A percentile compares a stretch with the other conserved stretches of the same genome.
Evolutionary conservation across 2,329 filamentous ascomycete genomes (phyloP).

Genomic region (Penicillium sp.): DNA sequence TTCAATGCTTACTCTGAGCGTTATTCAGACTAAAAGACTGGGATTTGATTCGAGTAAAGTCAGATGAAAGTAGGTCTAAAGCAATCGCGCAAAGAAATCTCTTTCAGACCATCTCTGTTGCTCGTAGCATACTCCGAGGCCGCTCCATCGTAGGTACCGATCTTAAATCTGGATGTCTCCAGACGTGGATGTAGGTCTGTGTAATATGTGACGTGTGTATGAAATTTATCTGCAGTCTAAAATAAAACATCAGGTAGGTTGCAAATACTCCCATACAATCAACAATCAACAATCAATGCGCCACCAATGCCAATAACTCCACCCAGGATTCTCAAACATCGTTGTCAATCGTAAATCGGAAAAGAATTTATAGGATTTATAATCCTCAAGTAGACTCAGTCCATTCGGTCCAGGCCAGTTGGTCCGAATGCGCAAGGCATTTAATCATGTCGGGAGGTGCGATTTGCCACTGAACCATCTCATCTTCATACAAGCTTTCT

Average conservation of each 20-base stretch:
- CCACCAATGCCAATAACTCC: background rate
- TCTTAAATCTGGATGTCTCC: background rate
- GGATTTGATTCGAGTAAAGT: too few species aligned
- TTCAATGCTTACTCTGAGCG: too few species aligned
- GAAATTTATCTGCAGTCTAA: background rate
- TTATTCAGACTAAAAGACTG: too few species aligned
- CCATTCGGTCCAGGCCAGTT: slow-evolving; percentile 8
- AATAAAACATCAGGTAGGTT: background rate
- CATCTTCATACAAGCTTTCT: slow-evolving; percentile 2
- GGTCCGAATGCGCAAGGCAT: slow-evolving; percentile 14
- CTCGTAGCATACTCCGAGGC: too few species aligned
- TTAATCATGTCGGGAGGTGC: slow-evolving; percentile 24
- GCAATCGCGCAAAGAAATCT: too few species aligned
- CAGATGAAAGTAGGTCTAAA: too few species aligned
- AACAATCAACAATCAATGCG: background rate
- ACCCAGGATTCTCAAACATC: background rate
- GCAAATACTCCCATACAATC: background rate
- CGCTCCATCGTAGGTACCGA: too few species aligned
- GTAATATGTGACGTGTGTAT: background rate
- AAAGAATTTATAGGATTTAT: background rate
- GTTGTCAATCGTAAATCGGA: background rate
- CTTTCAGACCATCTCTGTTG: too few species aligned
- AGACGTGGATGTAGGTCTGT: background rate
- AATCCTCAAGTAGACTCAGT: background rate
- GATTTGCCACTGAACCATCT: slow-evolving; percentile 21